Base-by-base conservation (phyloP, 2,329 filamentous ascomycete species). In the Mariannaea elegans region DNA sequence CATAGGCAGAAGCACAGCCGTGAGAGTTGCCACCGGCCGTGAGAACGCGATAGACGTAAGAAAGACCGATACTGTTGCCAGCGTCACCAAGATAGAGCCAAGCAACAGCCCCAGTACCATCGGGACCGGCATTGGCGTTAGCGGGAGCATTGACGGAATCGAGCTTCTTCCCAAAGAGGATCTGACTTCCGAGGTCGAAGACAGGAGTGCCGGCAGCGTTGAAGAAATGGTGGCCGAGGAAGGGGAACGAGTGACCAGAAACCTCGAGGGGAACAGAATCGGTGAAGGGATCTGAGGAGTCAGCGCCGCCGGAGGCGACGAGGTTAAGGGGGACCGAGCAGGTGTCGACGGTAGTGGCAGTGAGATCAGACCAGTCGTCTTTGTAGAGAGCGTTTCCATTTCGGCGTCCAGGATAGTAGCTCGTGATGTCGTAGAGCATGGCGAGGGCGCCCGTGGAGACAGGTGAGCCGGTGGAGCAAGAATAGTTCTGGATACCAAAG, bases 401-500 rank as follows among this genome's bases (percentile, higher is more conserved):
- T 14, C 10, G 66, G 6, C 77, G 76, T 19, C 77, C 77, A 0
- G 85, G 84, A 72, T 83, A 85, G n/a, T 87, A 75, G 4, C 64
- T 29, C 12, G 80, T 82, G 64, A 82, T 77, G 67, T 89, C 85
- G 81, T 86, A 87, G 60, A 89, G 82, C 53, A 84, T 81, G 61
- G 87, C 87, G 21, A 87, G 77, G 45, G 87, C 87, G 44, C 87
- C 86, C 18, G 76, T 72, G n/a, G 80, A 73, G 6, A 68, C 67
- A 27, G 80, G 76, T 0, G 68, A 65, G 9, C 75, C 72, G 14
- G 72, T 73, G 2, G 73, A 72, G 75, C 88, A 90, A 34, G 85
- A 88, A 79, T 90, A 90, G 82, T 90, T 90, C 70, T 90, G 88
- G 68, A 88, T 84, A 57, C 88, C 88, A 66, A 88, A 83, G 65